Conservation (phyloP, 2,329 filamentous ascomycete species). For the Clarireedia paspali region DNA sequence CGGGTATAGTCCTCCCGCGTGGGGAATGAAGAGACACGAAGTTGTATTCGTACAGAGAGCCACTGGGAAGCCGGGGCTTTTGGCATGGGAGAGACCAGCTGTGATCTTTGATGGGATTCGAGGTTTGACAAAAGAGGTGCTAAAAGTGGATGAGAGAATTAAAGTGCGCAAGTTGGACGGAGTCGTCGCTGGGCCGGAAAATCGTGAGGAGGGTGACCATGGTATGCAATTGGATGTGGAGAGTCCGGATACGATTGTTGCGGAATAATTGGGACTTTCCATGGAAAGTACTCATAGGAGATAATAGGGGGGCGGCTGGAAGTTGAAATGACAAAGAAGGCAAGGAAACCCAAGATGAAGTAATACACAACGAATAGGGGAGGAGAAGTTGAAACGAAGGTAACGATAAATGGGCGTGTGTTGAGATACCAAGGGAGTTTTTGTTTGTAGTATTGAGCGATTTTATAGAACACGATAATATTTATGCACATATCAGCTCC, state of each 20-base stretch:
- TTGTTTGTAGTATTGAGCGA: neutral
- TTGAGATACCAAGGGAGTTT: neutral
- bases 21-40: slow-evolving; percentile 17
- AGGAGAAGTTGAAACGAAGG: neutral
- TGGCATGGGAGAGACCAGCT: slow-evolving; percentile 19
- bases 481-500: too few species aligned
- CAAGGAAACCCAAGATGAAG: neutral
- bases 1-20: slow-evolving; percentile 23
- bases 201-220: slow-evolving; percentile 1
- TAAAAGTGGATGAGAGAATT: slow-evolving; percentile 16
- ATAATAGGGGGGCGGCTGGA: too few species aligned
- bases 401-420: neutral
- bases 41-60: slow-evolving; percentile 22
- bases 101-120: slow-evolving; percentile 21
- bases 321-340: neutral
- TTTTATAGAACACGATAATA: too few species aligned
- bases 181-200: slow-evolving; percentile 11
- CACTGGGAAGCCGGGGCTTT: slow-evolving; percentile 17
- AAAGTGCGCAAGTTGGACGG: slow-evolving; percentile 15
- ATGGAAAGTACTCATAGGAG: neutral
- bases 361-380: neutral
- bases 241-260: slow-evolving; percentile 24
- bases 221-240: slow-evolving; percentile 23
- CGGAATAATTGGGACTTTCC: slow-evolving; percentile 4
- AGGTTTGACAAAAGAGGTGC: slow-evolving; percentile 17